Conservation (phyloP, 257 asterid species). For the Jacaranda mimosifolia region DNA sequence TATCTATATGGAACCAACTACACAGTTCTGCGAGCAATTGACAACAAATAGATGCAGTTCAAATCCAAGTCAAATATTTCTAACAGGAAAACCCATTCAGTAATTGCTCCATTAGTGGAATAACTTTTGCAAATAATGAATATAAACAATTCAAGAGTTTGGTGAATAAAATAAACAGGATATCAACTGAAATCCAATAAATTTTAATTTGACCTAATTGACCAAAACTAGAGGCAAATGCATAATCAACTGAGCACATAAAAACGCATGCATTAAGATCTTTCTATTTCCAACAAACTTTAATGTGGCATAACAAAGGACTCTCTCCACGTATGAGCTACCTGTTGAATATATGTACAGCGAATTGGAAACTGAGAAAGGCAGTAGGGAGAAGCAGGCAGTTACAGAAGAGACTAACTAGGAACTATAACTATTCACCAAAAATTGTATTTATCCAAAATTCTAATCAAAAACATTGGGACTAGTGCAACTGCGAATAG, state of each 20-base stretch:
- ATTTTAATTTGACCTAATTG: too few relatives aligned
- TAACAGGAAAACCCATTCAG: not conserved
- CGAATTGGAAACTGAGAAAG: not conserved
- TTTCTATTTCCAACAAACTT: not conserved
- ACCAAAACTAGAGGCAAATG: not conserved
- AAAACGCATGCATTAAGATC: not conserved
- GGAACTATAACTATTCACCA: constrained; percentile 6
- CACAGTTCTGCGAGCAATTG: not conserved
- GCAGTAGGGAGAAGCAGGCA: constrained; percentile 22
- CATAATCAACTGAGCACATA: not conserved
- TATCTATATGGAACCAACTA: too few relatives aligned
- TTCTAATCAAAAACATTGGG: not conserved
- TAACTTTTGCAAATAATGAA: not conserved
- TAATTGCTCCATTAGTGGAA: not conserved
- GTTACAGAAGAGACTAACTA: not conserved
- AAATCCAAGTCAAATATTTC: not conserved
- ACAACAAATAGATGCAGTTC: not conserved
- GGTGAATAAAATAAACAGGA: too few relatives aligned
- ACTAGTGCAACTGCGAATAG: not conserved
- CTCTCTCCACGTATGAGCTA: not conserved
- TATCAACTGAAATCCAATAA: too few relatives aligned
- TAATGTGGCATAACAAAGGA: not conserved
- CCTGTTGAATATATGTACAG: not conserved
- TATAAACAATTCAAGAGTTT: not conserved
- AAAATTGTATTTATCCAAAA: not conserved